Evolutionary conservation across 345 rosid genomes (phyloP).

Genomic region (Camelina neglecta): DNA sequence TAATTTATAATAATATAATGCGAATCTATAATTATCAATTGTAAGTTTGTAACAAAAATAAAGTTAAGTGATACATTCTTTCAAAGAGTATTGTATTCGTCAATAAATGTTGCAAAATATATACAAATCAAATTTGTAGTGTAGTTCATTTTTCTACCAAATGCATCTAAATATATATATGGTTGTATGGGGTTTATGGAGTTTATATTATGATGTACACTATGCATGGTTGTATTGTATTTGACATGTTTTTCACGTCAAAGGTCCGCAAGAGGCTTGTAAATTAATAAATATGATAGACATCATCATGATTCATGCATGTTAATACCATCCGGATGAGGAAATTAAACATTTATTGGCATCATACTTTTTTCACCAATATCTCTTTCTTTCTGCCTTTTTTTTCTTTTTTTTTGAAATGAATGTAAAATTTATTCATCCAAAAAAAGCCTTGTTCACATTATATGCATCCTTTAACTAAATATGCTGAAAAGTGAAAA

Average conservation of each 20-base stretch:
- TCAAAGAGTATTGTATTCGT: neutral
- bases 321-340: neutral
- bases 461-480: no score
- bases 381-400: neutral
- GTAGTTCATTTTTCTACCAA: neutral
- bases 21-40: neutral
- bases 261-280: neutral
- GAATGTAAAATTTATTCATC: no score
- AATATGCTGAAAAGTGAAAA: no score
- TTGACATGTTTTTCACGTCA: neutral
- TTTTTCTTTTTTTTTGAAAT: no score
- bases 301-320: neutral
- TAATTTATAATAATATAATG: no score
- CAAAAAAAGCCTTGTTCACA: no score
- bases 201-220: no score
- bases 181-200: no score
- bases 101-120: neutral
- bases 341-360: neutral
- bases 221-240: no score
- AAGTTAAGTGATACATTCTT: neutral
- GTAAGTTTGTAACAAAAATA: neutral
- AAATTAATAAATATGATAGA: neutral
- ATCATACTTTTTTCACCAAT: neutral
- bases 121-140: neutral
- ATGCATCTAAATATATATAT: neutral